Base-by-base conservation (phyloP, 352 stramenopile species). In the Phytophthora sojae region DNA sequence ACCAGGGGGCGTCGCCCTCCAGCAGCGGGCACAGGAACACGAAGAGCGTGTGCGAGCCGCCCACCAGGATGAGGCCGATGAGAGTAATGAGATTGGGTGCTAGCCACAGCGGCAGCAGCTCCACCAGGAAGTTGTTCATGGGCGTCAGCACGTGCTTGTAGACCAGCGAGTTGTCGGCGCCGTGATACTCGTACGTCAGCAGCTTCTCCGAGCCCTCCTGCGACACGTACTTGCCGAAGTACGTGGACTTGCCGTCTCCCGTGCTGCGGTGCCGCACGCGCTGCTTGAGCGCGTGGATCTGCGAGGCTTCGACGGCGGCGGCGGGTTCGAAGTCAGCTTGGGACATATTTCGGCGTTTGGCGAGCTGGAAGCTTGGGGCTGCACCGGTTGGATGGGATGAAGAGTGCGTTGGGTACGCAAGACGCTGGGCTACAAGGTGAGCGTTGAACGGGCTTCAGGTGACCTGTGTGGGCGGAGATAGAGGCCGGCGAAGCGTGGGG, bases 201-300 rank as follows among this genome's bases (percentile, higher is more conserved):
- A 96, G 76, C 64, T 96, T 96, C 66, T 94, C 88, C 6, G 86
- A 94, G 37, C 87, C 89, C 76, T 95, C 89, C 54, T 92, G 83
- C 32, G 83, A 91, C 44, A 96, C 89, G 58, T 96, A 96, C 71
- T 94, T 96, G 68, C 88, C 86, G 77, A 96, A 96, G 73, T 96
- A 96, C 66, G 83, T 95, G 57, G 88, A 88, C 71, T 96, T 96
- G 57, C 88, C 84, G 53, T 92, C 85, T 12, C 74, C 75, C 35
- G 75, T 83, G 30, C 82, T 90, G 64, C 84, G 85, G 58, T 95
- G 88, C 54, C 88, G 88, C 62, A 95, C 88, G 54, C 88, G 85
- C 61, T 87, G 82, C 37, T 86, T 81, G 26, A 95, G 75, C 53
- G 79, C 76, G 50, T 74, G 69, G 21, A 81, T 45, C 57, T 86